Evolutionary conservation across 73 alveolate genomes (phyloP).

Genomic region (Paraurostyla sp.): DNA sequence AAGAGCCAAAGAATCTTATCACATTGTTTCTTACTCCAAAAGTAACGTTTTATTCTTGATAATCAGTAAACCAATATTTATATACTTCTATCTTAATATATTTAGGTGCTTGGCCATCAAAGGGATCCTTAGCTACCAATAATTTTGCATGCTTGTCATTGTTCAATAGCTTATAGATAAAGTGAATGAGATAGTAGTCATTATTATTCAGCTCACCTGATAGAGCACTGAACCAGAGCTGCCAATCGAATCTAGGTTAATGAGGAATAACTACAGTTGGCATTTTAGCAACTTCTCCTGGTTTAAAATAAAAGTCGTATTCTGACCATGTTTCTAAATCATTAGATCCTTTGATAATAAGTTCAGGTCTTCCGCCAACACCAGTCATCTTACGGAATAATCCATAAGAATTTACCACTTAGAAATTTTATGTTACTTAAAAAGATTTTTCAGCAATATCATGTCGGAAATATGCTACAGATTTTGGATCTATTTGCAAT

Average conservation of each 20-base stretch:
- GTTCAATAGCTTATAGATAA: constrained; percentile 57
- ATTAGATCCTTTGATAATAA: constrained; percentile 79
- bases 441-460: neutral
- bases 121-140: constrained; percentile 65
- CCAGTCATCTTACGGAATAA: constrained; percentile 93
- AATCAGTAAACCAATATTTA: constrained; percentile 68
- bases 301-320: constrained; percentile 82
- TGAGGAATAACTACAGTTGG: constrained; percentile 84
- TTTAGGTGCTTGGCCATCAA: constrained; percentile 74
- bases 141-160: constrained; percentile 49
- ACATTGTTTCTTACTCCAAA: neutral
- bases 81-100: constrained; percentile 65
- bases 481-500: constrained; percentile 51
- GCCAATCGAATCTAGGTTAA: constrained; percentile 93
- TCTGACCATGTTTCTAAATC: constrained; percentile 80
- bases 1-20: neutral
- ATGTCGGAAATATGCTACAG: neutral
- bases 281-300: constrained; percentile 60
- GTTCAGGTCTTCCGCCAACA: constrained; percentile 92
- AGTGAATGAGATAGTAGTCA: constrained; percentile 52
- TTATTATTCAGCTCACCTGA: constrained; percentile 21
- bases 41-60: constrained; percentile 32
- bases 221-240: constrained; percentile 91
- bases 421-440: constrained; percentile 33
- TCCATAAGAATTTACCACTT: constrained; percentile 81